phyloP scores from a whole-genome alignment of 2,329 filamentous ascomycete species.

The Diaporthe batatas region DNA sequence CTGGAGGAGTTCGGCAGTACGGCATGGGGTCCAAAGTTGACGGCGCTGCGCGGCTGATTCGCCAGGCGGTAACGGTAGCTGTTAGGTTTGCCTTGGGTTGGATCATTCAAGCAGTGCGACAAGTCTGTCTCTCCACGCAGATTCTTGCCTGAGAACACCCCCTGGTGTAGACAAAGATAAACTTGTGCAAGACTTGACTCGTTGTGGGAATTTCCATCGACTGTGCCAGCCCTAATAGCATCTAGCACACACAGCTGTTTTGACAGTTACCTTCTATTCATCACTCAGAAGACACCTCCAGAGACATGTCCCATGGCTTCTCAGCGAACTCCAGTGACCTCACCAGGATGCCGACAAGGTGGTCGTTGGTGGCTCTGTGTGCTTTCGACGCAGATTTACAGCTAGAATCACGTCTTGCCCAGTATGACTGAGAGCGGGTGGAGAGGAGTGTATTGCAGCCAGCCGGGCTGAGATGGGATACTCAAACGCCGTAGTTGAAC shows the following conservation, averaged over 20 bases:
- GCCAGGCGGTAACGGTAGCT: background rate
- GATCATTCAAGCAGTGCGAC: too few relatives aligned
- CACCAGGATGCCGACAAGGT: background rate
- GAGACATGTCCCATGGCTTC: background rate
- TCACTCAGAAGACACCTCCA: background rate
- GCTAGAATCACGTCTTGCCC: background rate
- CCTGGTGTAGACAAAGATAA: background rate
- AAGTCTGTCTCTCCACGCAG: background rate
- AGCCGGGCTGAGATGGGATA: background rate
- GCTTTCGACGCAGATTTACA: background rate
- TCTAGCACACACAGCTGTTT: background rate
- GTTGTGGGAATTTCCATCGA: background rate
- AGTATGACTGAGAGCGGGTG: background rate
- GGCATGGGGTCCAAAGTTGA: too few relatives aligned
- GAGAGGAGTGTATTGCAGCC: background rate
- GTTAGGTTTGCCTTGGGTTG: background rate
- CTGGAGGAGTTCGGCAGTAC: too few relatives aligned
- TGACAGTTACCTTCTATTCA: too few relatives aligned
- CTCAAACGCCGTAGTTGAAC: constrained; percentile 55
- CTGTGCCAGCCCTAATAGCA: too few relatives aligned
- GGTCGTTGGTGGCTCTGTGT: background rate
- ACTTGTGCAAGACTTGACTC: too few relatives aligned
- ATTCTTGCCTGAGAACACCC: background rate
- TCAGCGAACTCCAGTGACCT: background rate
- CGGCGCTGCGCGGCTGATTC: background rate